A percentile compares a stretch with the other conserved stretches of the same genome.
phyloP scores from a whole-genome alignment of 2,329 filamentous ascomycete species.

The Fusarium metavorans region DNA sequence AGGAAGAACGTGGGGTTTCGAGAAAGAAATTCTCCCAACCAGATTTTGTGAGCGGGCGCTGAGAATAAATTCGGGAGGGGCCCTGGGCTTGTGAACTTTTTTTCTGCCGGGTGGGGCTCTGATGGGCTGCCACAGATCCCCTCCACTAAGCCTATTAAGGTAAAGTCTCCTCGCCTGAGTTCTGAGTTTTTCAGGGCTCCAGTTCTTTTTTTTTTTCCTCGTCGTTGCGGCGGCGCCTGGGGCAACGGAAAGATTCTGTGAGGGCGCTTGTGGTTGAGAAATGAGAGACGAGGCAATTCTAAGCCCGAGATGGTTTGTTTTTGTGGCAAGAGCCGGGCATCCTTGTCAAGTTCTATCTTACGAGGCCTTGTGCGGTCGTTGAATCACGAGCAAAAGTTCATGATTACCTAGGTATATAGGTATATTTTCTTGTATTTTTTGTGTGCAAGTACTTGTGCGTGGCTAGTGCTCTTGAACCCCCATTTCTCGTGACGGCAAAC shows the following conservation, averaged over 20 bases:
- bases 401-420: neutral
- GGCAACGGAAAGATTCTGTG: constrained; percentile 29
- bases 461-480: constrained; percentile 1
- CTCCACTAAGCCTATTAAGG: constrained; percentile 41
- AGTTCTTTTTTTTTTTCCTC: constrained; percentile 30
- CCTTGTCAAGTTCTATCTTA: neutral
- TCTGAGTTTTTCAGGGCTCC: constrained; percentile 47
- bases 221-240: constrained; percentile 2
- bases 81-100: constrained; percentile 43
- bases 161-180: constrained; percentile 44
- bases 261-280: constrained; percentile 30
- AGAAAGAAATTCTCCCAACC: constrained; percentile 53
- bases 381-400: neutral
- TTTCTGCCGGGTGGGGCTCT: constrained; percentile 46
- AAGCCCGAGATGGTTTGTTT: constrained; percentile 19
- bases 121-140: constrained; percentile 41
- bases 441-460: constrained; percentile 5
- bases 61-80: constrained; percentile 49
- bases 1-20: constrained; percentile 52
- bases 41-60: constrained; percentile 49
- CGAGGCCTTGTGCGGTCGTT: neutral
- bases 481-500: constrained; percentile 1
- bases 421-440: neutral
- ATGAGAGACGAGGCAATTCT: constrained; percentile 37
- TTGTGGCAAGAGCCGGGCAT: constrained; percentile 4